Conservation (phyloP, 2,329 filamentous ascomycete genomes). For the Madurella mycetomatis region DNA sequence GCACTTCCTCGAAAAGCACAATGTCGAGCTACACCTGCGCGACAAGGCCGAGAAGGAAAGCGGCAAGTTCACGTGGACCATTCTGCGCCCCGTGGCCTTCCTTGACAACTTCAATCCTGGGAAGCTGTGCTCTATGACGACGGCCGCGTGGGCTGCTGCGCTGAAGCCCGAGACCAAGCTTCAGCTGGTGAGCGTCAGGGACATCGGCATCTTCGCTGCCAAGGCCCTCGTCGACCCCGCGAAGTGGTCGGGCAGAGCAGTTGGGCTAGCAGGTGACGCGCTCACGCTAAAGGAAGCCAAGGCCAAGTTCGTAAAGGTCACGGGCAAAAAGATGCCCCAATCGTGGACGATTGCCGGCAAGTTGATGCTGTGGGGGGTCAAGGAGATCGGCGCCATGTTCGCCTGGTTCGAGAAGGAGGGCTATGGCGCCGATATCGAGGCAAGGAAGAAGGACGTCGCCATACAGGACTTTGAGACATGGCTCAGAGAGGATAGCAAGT, state of each 20-base stretch:
- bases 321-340: constrained; percentile 31
- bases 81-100: constrained; percentile 38
- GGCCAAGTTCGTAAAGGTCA: constrained; percentile 28
- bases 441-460: constrained; percentile 29
- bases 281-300: constrained; percentile 32
- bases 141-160: constrained; percentile 29
- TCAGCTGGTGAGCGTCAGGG: constrained; percentile 35
- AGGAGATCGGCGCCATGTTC: constrained; percentile 35
- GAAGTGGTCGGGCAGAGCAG: constrained; percentile 30
- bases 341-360: constrained; percentile 31
- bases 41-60: constrained; percentile 26
- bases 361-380: constrained; percentile 27
- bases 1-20: constrained; percentile 44
- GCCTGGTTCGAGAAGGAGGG: constrained; percentile 36
- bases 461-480: constrained; percentile 36
- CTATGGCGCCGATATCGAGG: constrained; percentile 37
- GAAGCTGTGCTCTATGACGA: constrained; percentile 31
- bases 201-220: constrained; percentile 37
- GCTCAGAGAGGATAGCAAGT: constrained; percentile 34
- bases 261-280: constrained; percentile 34
- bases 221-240: constrained; percentile 29
- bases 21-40: constrained; percentile 55
- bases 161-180: constrained; percentile 30
- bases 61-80: constrained; percentile 34
- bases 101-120: constrained; percentile 38